These are phyloP conservation scores for Ogataea saltuana DNA, from an alignment of 805 yeast species.

Conservation along the genomic window DNA sequence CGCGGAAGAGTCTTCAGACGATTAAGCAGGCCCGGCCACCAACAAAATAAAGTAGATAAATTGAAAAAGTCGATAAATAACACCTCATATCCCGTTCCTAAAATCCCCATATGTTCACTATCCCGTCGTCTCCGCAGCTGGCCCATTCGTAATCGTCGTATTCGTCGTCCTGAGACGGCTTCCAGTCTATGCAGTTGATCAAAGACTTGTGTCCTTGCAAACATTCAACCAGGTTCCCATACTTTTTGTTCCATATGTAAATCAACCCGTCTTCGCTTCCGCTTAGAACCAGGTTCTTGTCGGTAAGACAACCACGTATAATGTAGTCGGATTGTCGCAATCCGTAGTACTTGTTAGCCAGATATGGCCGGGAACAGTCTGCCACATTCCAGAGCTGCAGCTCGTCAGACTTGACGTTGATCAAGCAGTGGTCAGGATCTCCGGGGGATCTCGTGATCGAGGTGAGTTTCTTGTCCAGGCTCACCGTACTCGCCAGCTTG, in stretches of 20 bases:
- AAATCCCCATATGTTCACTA: slow-evolving; percentile 61
- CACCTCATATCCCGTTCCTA: slow-evolving; percentile 1
- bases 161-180: slow-evolving; percentile 25
- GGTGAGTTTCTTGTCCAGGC: slow-evolving; percentile 59
- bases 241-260: slow-evolving; percentile 74
- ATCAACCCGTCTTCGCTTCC: slow-evolving; percentile 83
- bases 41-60: background rate
- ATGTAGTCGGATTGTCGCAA: slow-evolving; percentile 69
- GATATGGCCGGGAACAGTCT: slow-evolving; percentile 42
- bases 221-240: slow-evolving; percentile 63
- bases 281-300: slow-evolving; percentile 69
- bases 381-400: slow-evolving; percentile 79
- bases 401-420: slow-evolving; percentile 73
- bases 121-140: slow-evolving; percentile 80
- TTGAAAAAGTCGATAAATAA: background rate
- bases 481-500: slow-evolving; percentile 39
- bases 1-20: slow-evolving; percentile 30
- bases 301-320: slow-evolving; percentile 76
- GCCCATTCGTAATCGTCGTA: slow-evolving; percentile 53
- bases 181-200: slow-evolving; percentile 83
- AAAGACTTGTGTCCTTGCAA: slow-evolving; percentile 63
- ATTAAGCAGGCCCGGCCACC: background rate
- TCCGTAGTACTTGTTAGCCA: slow-evolving; percentile 68
- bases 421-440: slow-evolving; percentile 53
- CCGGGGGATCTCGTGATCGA: slow-evolving; percentile 57